Evolutionary conservation across 2,329 filamentous ascomycete species (phyloP), one percentile per base, ranked within the genome.

Genomic region (Tympanopsis confertula): DNA sequence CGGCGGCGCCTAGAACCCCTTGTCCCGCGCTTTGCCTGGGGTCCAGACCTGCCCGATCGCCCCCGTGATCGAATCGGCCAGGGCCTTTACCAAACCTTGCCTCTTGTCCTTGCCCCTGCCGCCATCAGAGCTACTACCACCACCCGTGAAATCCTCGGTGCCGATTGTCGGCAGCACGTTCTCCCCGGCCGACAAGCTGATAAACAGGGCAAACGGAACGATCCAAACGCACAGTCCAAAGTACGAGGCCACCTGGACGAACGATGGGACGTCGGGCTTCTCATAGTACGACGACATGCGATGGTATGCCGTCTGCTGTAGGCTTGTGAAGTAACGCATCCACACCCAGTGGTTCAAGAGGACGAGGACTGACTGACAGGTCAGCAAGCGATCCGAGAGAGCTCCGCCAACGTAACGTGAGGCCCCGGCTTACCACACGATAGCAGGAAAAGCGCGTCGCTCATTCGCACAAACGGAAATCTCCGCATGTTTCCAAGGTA

Each of bases 191-290:
- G 86, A 94, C 30, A 98, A 62, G 50, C 85, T 94, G 37, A 98
- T 89, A 53, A 98, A 98, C 13, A 98, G 69, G 13, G 88, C 79
- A 54, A 98, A 98, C 0, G 91, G 91, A 1, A 96, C 85, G 1
- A 98, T 70, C 91, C 91, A 98, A 0, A 98, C 88, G 50, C 88
- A 94, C 2, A 98, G 67, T 0, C 91, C 91, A 53, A 98, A 98
- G 61, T 91, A 98, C 0, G 86, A 89, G 0, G 91, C 87, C 33
- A 96, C 91, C 63, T 96, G 86, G 14, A 86, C 88, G 57, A 98
- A 98, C 26, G 74, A 81, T 0, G 91, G 91, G 33, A 86, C 55
- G 38, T 76, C 61, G 39, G 67, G 63, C 41, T 68, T 65, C 45
- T 85, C 75, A 53, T 82, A 80, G 53, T 74, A 69, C 38, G 75